Conservation (phyloP, 805 yeast species). For the Torulaspora quercuum region DNA sequence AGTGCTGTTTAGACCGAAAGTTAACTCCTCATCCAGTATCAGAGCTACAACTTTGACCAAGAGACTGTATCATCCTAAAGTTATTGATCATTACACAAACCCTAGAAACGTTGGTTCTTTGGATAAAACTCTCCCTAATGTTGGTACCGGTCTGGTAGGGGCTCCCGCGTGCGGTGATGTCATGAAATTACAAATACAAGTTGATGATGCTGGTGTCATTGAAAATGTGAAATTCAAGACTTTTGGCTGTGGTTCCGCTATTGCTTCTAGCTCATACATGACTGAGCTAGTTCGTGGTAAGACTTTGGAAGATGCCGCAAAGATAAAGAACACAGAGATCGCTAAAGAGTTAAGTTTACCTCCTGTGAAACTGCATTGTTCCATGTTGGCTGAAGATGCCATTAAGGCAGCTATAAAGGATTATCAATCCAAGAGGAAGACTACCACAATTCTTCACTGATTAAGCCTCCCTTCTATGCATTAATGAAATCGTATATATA, state of each 20-base stretch:
- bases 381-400: conserved; percentile 99
- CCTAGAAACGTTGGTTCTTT: conserved; percentile 96
- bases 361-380: conserved; percentile 95
- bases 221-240: conserved; percentile 97
- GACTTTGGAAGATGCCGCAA: conserved; percentile 87
- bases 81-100: conserved; percentile 91
- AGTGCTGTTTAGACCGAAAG: conserved; percentile 2
- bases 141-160: conserved; percentile 97
- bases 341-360: conserved; percentile 94
- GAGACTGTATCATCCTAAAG: conserved; percentile 80
- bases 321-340: conserved; percentile 87
- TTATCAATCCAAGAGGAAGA: conserved; percentile 74
- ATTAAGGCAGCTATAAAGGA: conserved; percentile 96
- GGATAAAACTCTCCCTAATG: conserved; percentile 68
- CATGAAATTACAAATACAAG: conserved; percentile 94
- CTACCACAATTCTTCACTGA: conserved; percentile 20
- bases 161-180: conserved; percentile 99
- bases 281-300: conserved; percentile 95
- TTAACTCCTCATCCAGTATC: neutral
- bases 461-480: too few species aligned
- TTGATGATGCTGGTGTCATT: conserved; percentile 84
- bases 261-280: conserved; percentile 91
- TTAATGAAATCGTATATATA: too few species aligned
- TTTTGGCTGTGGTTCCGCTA: conserved; percentile 98
- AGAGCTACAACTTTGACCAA: conserved; percentile 22